Evolutionary conservation across 345 rosid genomes (phyloP).

Genomic region (Hevea brasiliensis): DNA sequence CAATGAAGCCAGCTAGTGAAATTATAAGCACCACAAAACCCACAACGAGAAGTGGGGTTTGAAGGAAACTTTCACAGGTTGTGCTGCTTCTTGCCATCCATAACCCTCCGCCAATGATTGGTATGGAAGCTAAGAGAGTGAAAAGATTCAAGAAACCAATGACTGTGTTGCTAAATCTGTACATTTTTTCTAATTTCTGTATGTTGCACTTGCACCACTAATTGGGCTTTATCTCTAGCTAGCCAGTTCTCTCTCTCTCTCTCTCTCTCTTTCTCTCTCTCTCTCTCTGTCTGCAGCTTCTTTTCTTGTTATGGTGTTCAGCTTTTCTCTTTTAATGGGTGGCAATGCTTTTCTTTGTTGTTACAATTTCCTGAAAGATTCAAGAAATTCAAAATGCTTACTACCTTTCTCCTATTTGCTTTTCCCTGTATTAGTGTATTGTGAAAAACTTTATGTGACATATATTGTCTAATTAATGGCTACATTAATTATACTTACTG

Average conservation of each 20-base stretch:
- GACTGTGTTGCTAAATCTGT: slow-evolving; percentile 75
- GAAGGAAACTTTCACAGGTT: slow-evolving; percentile 82
- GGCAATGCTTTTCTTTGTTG: slow-evolving; percentile 30
- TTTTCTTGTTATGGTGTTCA: slow-evolving; percentile 20
- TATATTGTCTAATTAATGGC: too few relatives aligned
- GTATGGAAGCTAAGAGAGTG: slow-evolving; percentile 79
- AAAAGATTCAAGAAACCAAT: slow-evolving; percentile 79
- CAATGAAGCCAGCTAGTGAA: slow-evolving; percentile 82
- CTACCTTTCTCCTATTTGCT: slow-evolving; percentile 27
- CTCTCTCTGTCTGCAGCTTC: not conserved
- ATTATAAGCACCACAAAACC: slow-evolving; percentile 70
- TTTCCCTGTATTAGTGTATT: slow-evolving; percentile 16
- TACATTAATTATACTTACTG: slow-evolving; percentile 38
- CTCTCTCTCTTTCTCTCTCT: not conserved
- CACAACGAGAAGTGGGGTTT: slow-evolving; percentile 71
- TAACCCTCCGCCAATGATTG: slow-evolving; percentile 80
- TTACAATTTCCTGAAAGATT: slow-evolving; percentile 18
- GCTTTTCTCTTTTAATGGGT: slow-evolving; percentile 32
- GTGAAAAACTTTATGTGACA: not conserved
- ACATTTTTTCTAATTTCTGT: slow-evolving; percentile 38
- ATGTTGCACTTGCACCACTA: not conserved
- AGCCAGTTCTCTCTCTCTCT: not conserved
- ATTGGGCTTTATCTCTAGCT: not conserved
- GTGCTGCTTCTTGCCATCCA: slow-evolving; percentile 85
- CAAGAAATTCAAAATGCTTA: slow-evolving; percentile 30